phyloP scores from a whole-genome alignment of 129 eudicot genomes.

The Scalesia atractyloides region DNA sequence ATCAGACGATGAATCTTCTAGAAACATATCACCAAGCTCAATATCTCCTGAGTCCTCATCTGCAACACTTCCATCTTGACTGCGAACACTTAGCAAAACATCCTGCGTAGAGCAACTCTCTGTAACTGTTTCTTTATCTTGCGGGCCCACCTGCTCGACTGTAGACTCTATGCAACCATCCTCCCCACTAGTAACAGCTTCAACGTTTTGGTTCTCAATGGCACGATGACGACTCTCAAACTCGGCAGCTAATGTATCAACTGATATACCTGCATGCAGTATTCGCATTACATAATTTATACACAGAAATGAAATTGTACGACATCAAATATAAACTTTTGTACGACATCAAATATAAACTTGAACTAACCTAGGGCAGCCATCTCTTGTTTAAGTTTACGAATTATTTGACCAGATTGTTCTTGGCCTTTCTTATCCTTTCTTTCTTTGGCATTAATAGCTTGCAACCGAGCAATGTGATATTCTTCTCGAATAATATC shows the following conservation, averaged over 20 bases:
- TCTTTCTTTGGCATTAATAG: conserved; percentile 73
- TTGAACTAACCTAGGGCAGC: conserved; percentile 71
- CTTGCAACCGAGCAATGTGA: conserved; percentile 76
- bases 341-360: conserved; percentile 1
- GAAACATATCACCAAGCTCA: conserved; percentile 82
- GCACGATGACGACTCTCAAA: conserved; percentile 44
- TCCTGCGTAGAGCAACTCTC: conserved; percentile 31
- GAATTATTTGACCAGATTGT: conserved; percentile 74
- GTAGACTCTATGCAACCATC: conserved; percentile 31
- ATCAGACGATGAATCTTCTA: conserved; percentile 55
- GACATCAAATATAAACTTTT: background rate
- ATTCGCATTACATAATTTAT: conserved; percentile 11
- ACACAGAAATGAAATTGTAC: conserved; percentile 3
- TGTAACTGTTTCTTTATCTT: conserved; percentile 20
- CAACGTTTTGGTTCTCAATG: conserved; percentile 35
- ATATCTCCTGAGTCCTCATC: conserved; percentile 66
- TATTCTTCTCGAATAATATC: conserved; percentile 76
- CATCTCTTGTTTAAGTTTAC: conserved; percentile 91
- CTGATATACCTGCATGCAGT: conserved; percentile 67
- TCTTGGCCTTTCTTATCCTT: conserved; percentile 76
- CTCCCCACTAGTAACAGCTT: conserved; percentile 27
- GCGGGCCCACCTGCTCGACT: conserved; percentile 28
- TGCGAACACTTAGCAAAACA: conserved; percentile 35
- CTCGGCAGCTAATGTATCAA: conserved; percentile 59
- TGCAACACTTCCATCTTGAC: conserved; percentile 37